Percentiles rank a stretch among this genome's conserved stretches.
Evolutionary conservation across 1,284 basidiomycete species (phyloP).

Genomic region (Meripilus lineatus): DNA sequence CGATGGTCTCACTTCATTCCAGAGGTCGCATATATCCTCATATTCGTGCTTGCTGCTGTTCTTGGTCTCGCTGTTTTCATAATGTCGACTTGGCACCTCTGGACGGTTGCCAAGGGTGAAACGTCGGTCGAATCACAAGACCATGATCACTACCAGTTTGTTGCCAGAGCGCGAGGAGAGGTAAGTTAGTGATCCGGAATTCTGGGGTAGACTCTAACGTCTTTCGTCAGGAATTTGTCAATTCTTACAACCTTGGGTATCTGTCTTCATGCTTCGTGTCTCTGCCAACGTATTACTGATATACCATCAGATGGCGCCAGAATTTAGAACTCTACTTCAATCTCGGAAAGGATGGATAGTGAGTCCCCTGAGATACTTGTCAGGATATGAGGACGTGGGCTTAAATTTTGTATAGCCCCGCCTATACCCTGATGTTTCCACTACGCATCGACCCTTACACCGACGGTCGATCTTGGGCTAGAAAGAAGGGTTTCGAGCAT

Average conservation of each 20-base stretch:
- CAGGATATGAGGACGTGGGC: conserved; percentile 1
- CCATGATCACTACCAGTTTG: conserved; percentile 71
- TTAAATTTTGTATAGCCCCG: conserved; percentile 42
- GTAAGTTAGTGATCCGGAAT: conserved; percentile 35
- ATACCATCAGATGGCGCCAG: conserved; percentile 37
- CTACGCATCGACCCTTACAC: conserved; percentile 78
- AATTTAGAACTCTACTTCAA: conserved; percentile 92
- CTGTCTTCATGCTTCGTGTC: too few relatives aligned
- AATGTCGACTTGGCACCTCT: conserved; percentile 81
- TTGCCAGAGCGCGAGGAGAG: conserved; percentile 69
- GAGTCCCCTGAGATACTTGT: conserved; percentile 28
- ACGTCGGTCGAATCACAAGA: conserved; percentile 92
- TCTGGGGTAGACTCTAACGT: background rate
- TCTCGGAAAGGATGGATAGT: conserved; percentile 77
- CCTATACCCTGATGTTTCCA: conserved; percentile 78
- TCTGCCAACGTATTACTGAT: background rate
- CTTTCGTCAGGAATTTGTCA: conserved; percentile 68
- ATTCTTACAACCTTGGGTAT: conserved; percentile 88
- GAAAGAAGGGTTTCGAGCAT: conserved; percentile 54
- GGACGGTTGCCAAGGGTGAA: conserved; percentile 73
- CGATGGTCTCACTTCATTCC: conserved; percentile 70
- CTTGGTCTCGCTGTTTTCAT: conserved; percentile 75
- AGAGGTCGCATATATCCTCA: conserved; percentile 64
- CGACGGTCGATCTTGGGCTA: conserved; percentile 82
- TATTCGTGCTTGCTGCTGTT: conserved; percentile 75